Percentiles rank a stretch among this genome's conserved stretches.
These are phyloP conservation scores for Citrullus mucosospermus DNA, from an alignment of 306 rosid genomes.

Conservation along the genomic window DNA sequence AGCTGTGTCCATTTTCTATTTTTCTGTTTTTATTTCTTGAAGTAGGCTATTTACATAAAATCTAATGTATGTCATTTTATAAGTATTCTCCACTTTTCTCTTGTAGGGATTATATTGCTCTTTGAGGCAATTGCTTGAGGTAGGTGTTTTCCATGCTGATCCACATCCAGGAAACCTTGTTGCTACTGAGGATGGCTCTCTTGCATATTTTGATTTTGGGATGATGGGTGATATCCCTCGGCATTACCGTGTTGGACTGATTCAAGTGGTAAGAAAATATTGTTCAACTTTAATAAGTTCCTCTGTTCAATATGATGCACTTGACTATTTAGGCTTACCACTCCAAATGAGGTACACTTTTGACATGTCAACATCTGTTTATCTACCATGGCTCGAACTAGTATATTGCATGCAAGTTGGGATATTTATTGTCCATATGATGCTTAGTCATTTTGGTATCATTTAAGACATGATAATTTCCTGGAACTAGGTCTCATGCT, in stretches of 20 bases:
- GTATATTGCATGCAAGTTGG: background rate
- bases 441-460: background rate
- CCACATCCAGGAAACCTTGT: constrained; percentile 99
- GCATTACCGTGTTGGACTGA: constrained; percentile 84
- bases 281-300: background rate
- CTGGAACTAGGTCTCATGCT: too few species aligned
- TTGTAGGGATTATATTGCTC: constrained; percentile 85
- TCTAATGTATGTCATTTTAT: background rate
- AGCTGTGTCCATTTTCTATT: background rate
- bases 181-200: constrained; percentile 56
- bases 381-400: background rate
- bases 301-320: background rate
- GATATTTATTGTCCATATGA: background rate
- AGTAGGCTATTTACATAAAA: background rate
- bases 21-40: background rate
- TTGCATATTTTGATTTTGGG: constrained; percentile 95
- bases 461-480: background rate
- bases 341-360: background rate
- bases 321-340: background rate
- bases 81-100: constrained; percentile 1
- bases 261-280: constrained; percentile 56
- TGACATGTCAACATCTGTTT: background rate
- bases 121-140: constrained; percentile 89
- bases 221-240: constrained; percentile 99
- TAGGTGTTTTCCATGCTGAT: constrained; percentile 90